phyloP scores from a whole-genome alignment of 1,139 yeast species.

The Blastobotrys aristatus region DNA sequence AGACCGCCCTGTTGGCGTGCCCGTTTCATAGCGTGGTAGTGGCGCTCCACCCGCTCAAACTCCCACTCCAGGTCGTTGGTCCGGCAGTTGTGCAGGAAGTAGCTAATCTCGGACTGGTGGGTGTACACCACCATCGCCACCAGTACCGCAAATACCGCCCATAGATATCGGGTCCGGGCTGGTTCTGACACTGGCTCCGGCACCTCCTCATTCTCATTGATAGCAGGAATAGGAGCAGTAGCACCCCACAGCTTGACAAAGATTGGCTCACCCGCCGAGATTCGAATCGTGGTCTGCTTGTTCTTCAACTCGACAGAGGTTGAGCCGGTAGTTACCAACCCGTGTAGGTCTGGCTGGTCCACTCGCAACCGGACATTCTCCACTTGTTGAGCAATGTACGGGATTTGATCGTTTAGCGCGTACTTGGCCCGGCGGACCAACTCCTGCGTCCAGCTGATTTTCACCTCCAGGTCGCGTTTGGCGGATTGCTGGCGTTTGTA shows the following conservation, averaged over 20 bases:
- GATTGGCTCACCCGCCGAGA: not conserved
- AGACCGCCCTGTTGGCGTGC: not conserved
- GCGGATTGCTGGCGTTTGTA: conserved; percentile 6
- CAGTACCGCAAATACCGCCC: not conserved
- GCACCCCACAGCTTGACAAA: conserved; percentile 20
- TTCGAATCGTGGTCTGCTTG: not conserved
- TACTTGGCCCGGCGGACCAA: not conserved
- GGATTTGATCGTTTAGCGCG: conserved; percentile 7
- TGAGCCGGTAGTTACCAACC: not conserved
- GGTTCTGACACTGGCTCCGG: not conserved
- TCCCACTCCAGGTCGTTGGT: conserved; percentile 2
- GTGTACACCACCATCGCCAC: not conserved
- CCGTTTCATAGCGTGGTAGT: not conserved
- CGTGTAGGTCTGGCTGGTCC: not conserved
- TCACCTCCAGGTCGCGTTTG: conserved; percentile 11
- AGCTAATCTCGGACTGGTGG: not conserved
- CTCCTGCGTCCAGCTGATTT: conserved; percentile 1
- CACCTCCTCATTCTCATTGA: not conserved
- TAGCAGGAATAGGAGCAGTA: not conserved
- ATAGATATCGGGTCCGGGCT: not conserved
- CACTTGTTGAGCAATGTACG: conserved; percentile 1
- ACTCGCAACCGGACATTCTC: conserved; percentile 4
- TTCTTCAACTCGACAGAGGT: not conserved
- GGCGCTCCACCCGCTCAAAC: not conserved
- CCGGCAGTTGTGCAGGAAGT: not conserved